Evolutionary conservation across 176 grass and related monocot species (phyloP), one percentile per base, ranked within the genome.

Genomic region (Zoysia pacifica): DNA sequence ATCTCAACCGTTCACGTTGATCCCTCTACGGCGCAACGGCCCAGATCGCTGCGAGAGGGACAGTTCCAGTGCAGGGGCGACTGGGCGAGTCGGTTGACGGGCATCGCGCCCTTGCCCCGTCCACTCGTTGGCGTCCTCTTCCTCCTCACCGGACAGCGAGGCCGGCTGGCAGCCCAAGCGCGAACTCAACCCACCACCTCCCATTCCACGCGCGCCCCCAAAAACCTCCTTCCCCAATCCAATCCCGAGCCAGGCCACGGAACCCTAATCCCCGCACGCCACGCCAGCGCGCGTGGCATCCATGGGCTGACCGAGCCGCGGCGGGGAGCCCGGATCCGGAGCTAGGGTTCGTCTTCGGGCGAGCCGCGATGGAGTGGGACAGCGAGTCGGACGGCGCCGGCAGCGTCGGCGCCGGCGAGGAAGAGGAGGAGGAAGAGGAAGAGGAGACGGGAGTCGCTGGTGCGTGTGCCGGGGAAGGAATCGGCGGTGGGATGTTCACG

Each of bases 341-440:
- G 65, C 82, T 91, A 83, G 87, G 48, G 80, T 79, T 85, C 81
- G 80, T 44, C 73, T 10, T 44, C 16, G 66, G 36, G 36, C 56
- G 71, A 58, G 60, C 55, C 36, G 61, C 51, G 77, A 95, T 95
- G 93, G 93, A 92, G 87, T 92, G 93, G 93, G 93, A 92, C 78
- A 95, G 93, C 83, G 93, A 95, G 55, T 95, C 93, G 6, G 93
- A 95, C 70, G 93, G 89, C 44, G 73, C 77, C 63, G 90, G 83
- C 36, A 28, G 28, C 28, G 28, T 28, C 70, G 93, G 89, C 44
- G 73, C 77, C 63, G 90, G 83, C 36, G 88, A 81, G 69, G 87
- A 89, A 45, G 85, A 82, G 54, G 83, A 79, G 50, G 75, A 81
- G 5, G 81, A 86, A 48, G 39, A 36, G 45, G 51, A 47, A 56